Evolutionary conservation across 495 filamentous ascomycete species (phyloP), one percentile per base, ranked within the genome.

Genomic region (Cryomyces minteri): DNA sequence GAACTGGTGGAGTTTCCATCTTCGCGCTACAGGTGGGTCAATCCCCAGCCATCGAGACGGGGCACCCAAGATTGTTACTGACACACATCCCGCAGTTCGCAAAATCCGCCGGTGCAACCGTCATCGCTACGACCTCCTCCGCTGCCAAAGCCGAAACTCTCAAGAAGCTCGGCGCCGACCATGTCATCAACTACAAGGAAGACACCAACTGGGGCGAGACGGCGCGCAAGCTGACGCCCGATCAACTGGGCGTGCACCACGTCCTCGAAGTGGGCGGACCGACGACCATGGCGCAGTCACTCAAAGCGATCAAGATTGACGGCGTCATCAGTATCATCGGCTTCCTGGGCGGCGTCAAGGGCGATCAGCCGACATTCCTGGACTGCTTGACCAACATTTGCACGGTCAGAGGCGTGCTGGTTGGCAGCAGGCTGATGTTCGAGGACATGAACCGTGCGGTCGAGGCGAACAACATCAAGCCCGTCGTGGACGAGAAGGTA

Each of bases 91-190:
- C 47, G 31, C 58, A 86, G 71, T 88, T 90, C 52, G 85, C 85
- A 40, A 88, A 85, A 62, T 82, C 82, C 0, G 81, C 79, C 8
- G 84, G 85, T 36, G 85, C 84, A 4, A 76, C 51, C 5, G 81
- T 90, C 31, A 88, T 93, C 47, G 75, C 82, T 0, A 90, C 84
- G 0, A 90, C 84, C 0, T 85, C 79, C 0, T 76, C 74, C 2
- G 65, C 67, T 0, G 61, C 65, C 18, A 90, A 90, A 65, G 77
- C 58, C 10, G 67, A 80, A 39, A 63, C 63, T 29, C 62, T 88
- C 44, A 83, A 79, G 63, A 61, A 77, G 52, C 68, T 87, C 7
- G 84, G 82, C 43, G 83, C 82, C 4, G 78, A 87, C 58, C 76
- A 85, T 48, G 63, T 87, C 43, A 67, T 88, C 48, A 88, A 88